A percentile compares a stretch with the other conserved stretches of the same genome.
Conservation (phyloP, 352 stramenopile genomes). For the Phytopythium boreale region DNA sequence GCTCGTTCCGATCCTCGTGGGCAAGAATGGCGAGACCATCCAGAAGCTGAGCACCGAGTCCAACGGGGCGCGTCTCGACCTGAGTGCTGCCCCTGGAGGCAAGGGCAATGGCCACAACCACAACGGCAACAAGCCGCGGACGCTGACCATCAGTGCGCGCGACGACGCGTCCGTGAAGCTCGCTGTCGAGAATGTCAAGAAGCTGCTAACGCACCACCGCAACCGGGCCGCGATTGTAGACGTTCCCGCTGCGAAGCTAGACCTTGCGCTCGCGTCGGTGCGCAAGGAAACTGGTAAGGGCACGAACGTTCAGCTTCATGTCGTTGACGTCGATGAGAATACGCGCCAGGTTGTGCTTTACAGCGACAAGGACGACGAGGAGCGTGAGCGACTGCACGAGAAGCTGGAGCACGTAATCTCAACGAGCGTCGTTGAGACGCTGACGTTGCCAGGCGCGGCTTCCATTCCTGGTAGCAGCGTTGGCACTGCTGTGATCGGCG, state of each 20-base stretch:
- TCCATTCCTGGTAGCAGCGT: constrained; percentile 13
- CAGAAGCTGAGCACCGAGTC: constrained; percentile 63
- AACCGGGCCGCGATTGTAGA: constrained; percentile 44
- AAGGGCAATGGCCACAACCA: constrained; percentile 14
- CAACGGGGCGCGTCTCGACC: constrained; percentile 51
- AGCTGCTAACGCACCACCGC: constrained; percentile 49
- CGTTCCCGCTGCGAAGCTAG: constrained; percentile 41
- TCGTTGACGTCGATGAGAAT: constrained; percentile 36
- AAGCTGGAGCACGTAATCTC: constrained; percentile 61
- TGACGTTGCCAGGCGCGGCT: constrained; percentile 30
- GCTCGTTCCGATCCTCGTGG: constrained; percentile 66
- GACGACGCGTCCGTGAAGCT: constrained; percentile 61
- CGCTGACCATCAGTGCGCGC: constrained; percentile 62
- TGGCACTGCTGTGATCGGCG: constrained; percentile 51
- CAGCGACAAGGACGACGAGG: constrained; percentile 40
- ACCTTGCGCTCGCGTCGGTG: constrained; percentile 43
- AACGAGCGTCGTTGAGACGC: constrained; percentile 44
- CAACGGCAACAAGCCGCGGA: constrained; percentile 24
- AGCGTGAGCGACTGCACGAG: constrained; percentile 54
- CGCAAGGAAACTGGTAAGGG: constrained; percentile 39
- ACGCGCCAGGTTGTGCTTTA: constrained; percentile 54
- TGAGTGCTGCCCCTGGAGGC: constrained; percentile 24
- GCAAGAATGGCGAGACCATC: constrained; percentile 77
- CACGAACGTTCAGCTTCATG: constrained; percentile 47
- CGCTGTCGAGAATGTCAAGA: constrained; percentile 52